Evolutionary conservation across 441 rosid genomes (phyloP).

Genomic region (Croton setiger): DNA sequence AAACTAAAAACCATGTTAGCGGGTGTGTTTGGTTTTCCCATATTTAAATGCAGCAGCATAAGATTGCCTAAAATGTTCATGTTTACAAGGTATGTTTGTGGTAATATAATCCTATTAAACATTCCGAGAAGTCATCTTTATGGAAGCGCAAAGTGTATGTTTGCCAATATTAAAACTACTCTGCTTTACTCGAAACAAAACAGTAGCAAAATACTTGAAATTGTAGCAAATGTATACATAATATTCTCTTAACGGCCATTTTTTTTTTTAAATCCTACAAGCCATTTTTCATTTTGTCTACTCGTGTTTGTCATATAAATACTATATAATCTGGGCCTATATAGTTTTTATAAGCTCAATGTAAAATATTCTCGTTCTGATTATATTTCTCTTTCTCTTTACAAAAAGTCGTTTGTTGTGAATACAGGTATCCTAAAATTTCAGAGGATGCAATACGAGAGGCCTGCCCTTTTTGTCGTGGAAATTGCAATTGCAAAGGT

Average conservation of each 20-base stretch:
- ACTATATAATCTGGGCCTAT: background rate
- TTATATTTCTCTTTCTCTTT: background rate
- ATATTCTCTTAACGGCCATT: background rate
- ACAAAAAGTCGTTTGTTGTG: background rate
- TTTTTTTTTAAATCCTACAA: background rate
- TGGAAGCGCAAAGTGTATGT: too few species aligned
- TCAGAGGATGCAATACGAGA: slow-evolving; percentile 35
- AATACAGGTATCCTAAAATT: slow-evolving; percentile 40
- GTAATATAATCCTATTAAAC: background rate
- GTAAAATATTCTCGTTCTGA: background rate
- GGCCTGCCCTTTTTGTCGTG: slow-evolving; percentile 43
- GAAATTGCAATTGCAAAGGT: slow-evolving; percentile 50
- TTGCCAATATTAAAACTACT: background rate
- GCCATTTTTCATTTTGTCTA: background rate
- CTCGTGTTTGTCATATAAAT: background rate
- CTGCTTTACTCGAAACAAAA: background rate
- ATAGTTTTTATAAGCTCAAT: background rate
- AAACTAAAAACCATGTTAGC: background rate
- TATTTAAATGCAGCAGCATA: background rate
- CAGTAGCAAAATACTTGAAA: background rate
- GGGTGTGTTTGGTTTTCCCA: background rate
- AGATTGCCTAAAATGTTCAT: background rate
- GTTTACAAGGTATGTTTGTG: background rate
- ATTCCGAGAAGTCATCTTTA: background rate
- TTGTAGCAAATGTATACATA: background rate